Percentiles rank a stretch among this genome's conserved stretches.
Evolutionary conservation across 2,329 filamentous ascomycete genomes (phyloP).

Genomic region (Phialocephala subalpina): DNA sequence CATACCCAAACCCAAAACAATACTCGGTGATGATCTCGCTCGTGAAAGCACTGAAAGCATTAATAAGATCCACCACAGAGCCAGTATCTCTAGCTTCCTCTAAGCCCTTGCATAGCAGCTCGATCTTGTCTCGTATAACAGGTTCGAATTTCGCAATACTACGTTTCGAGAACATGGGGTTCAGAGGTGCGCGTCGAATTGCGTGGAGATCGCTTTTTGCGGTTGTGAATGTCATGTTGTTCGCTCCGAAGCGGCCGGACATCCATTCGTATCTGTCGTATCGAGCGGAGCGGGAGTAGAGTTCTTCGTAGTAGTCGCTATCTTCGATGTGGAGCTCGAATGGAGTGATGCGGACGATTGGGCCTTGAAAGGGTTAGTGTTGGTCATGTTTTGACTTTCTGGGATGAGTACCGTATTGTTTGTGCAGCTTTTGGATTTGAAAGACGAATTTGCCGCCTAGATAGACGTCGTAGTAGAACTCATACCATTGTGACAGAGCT

Average conservation of each 20-base stretch:
- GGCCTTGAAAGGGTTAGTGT: slow-evolving; percentile 28
- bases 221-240: slow-evolving; percentile 22
- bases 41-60: not conserved
- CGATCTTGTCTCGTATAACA: slow-evolving; percentile 24
- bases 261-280: slow-evolving; percentile 24
- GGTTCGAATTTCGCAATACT: slow-evolving; percentile 20
- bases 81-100: not conserved
- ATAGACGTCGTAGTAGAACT: slow-evolving; percentile 40
- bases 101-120: slow-evolving; percentile 16
- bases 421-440: slow-evolving; percentile 23
- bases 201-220: slow-evolving; percentile 27
- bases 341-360: slow-evolving; percentile 41
- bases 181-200: slow-evolving; percentile 26
- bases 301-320: slow-evolving; percentile 34
- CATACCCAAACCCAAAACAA: not conserved
- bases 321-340: slow-evolving; percentile 41
- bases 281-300: slow-evolving; percentile 27
- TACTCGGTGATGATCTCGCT: not conserved
- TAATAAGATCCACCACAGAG: not conserved
- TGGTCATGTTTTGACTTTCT: not conserved
- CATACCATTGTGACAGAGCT: slow-evolving; percentile 29
- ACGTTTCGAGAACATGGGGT: slow-evolving; percentile 28
- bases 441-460: slow-evolving; percentile 26
- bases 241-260: slow-evolving; percentile 14
- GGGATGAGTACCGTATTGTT: slow-evolving; percentile 26